Evolutionary conservation across 225 moss, liverwort and hornwort species (phyloP).

Genomic region (Physcomitrium patens): DNA sequence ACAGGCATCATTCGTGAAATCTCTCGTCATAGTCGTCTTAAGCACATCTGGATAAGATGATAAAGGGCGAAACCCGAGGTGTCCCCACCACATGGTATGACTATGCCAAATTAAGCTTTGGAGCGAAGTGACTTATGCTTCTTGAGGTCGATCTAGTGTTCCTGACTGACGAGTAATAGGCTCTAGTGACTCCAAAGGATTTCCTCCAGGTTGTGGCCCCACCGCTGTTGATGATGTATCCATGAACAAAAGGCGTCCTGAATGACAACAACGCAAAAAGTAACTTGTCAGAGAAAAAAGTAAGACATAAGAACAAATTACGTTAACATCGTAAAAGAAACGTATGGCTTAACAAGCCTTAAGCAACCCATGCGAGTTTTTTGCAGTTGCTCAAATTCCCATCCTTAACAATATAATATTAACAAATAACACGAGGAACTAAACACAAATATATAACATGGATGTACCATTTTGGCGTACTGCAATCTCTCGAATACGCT

Average conservation of each 20-base stretch:
- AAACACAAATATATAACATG: background rate
- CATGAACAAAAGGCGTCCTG: conserved; percentile 60
- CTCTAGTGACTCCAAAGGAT: conserved; percentile 27
- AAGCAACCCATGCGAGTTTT: background rate
- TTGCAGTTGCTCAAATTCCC: conserved; percentile 1
- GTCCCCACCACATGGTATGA: conserved; percentile 3
- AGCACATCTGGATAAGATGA: too few species aligned
- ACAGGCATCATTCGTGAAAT: too few species aligned
- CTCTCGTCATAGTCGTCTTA: too few species aligned
- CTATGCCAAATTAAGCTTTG: conserved; percentile 17
- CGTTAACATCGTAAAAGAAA: too few species aligned
- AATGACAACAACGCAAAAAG: conserved; percentile 7
- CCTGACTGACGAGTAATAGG: conserved; percentile 11
- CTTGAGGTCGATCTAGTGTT: conserved; percentile 17
- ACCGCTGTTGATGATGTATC: conserved; percentile 17
- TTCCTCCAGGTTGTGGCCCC: conserved; percentile 15
- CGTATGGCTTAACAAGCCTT: background rate
- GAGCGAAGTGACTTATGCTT: conserved; percentile 8
- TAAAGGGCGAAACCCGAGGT: background rate
- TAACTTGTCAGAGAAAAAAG: background rate
- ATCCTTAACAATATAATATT: background rate
- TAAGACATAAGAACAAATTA: background rate
- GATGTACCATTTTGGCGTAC: conserved; percentile 55
- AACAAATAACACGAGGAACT: background rate
- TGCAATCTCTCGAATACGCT: conserved; percentile 69